Percentiles rank a stretch among this genome's conserved stretches.
phyloP scores from a whole-genome alignment of 768 basidiomycete species.

The Russula emetica region DNA sequence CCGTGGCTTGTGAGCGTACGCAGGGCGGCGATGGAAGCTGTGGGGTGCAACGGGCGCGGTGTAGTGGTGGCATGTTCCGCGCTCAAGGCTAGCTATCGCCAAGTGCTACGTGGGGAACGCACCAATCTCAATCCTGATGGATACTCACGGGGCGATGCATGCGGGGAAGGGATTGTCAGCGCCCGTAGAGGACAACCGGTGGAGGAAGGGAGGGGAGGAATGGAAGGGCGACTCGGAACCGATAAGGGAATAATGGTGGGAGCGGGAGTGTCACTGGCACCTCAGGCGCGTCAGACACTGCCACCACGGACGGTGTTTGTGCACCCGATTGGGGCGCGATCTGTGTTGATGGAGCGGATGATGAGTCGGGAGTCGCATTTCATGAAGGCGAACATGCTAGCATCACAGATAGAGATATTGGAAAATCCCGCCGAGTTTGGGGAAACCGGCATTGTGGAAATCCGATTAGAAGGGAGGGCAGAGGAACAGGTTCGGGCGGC shows the following conservation, averaged over 20 bases:
- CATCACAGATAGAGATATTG: constrained; percentile 67
- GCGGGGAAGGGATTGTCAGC: neutral
- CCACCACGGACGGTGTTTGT: constrained; percentile 68
- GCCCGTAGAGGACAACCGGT: neutral
- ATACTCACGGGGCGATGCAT: neutral
- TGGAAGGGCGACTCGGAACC: constrained; percentile 7
- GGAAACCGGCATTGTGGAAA: constrained; percentile 63
- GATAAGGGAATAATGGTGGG: neutral
- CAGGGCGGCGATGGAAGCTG: constrained; percentile 56
- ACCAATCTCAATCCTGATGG: neutral
- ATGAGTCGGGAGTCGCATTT: constrained; percentile 64
- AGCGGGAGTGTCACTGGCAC: neutral
- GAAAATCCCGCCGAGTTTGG: constrained; percentile 55
- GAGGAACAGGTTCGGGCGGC: constrained; percentile 53
- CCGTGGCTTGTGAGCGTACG: constrained; percentile 84
- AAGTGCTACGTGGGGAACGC: constrained; percentile 61
- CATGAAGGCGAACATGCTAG: constrained; percentile 80
- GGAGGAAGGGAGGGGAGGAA: neutral
- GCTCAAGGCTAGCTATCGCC: constrained; percentile 75
- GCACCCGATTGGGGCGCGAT: constrained; percentile 60
- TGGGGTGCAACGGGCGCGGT: constrained; percentile 44
- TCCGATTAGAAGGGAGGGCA: constrained; percentile 50
- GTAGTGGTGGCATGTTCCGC: constrained; percentile 87
- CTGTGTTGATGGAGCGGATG: constrained; percentile 62
- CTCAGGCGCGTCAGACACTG: constrained; percentile 17